phyloP scores from a whole-genome alignment of 176 grass and related monocot species.

The Calamus simplicifolius region DNA sequence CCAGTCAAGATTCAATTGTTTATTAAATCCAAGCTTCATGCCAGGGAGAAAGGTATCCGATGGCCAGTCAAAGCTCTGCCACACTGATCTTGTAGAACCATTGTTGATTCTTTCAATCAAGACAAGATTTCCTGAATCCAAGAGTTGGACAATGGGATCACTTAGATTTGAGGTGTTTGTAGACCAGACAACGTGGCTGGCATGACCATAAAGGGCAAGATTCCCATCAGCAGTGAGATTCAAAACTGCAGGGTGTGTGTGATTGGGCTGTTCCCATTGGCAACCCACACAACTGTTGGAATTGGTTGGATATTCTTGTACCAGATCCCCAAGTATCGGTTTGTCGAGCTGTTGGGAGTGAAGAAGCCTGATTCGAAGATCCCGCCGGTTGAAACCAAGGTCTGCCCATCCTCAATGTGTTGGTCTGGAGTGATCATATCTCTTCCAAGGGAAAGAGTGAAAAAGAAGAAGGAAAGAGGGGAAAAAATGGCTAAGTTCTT shows the following conservation, averaged over 20 bases:
- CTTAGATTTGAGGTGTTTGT: not conserved
- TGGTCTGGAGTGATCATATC: not conserved
- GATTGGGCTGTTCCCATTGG: not conserved
- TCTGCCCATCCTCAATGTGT: not conserved
- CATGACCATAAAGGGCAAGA: not conserved
- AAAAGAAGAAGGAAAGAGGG: no score
- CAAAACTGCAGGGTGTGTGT: not conserved
- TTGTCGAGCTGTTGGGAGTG: not conserved
- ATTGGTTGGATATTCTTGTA: not conserved
- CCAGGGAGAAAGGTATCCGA: conserved; percentile 37
- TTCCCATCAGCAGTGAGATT: not conserved
- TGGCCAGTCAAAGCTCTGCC: conserved; percentile 55
- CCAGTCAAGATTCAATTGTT: conserved; percentile 25
- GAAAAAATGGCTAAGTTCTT: no score
- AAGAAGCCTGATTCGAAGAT: conserved; percentile 2
- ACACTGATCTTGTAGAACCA: conserved; percentile 27
- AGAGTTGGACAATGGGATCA: conserved; percentile 17
- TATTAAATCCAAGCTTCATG: conserved; percentile 39
- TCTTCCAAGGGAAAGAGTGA: not conserved
- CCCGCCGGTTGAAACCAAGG: not conserved
- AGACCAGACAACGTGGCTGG: not conserved
- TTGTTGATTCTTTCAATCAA: conserved; percentile 7
- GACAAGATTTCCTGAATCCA: conserved; percentile 40
- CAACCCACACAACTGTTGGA: conserved; percentile 2
- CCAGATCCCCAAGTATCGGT: not conserved